A percentile compares a stretch with the other conserved stretches of the same genome.
These are phyloP conservation scores for Sphaerosporella brunnea DNA, from an alignment of 495 filamentous ascomycete genomes.

Conservation along the genomic window DNA sequence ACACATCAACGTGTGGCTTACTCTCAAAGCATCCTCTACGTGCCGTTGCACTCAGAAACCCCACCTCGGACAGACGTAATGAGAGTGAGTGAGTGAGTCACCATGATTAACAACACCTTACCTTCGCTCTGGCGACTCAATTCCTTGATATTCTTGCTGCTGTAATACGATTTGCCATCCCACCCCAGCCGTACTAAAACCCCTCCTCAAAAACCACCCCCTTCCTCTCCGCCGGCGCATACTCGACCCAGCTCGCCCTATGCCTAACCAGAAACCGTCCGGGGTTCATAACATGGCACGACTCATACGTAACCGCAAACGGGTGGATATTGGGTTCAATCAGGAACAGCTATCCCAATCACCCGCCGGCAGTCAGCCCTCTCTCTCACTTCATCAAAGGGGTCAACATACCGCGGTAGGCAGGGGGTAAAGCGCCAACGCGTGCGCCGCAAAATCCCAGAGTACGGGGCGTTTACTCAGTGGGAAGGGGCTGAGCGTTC, in stretches of 20 bases:
- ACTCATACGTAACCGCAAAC: conserved; percentile 79
- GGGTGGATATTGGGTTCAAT: conserved; percentile 62
- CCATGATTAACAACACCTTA: no score
- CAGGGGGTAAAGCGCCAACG: conserved; percentile 68
- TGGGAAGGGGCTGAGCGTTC: conserved; percentile 70
- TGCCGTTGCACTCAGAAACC: no score
- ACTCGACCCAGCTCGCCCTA: conserved; percentile 68
- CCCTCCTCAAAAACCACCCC: conserved; percentile 11
- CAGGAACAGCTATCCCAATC: conserved; percentile 41
- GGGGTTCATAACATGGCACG: conserved; percentile 91
- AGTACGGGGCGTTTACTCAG: conserved; percentile 56
- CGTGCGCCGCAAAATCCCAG: conserved; percentile 62
- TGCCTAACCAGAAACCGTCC: conserved; percentile 48
- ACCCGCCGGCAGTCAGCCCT: neutral
- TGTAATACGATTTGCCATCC: no score
- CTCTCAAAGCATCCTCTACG: no score
- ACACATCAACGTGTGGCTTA: no score
- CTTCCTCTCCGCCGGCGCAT: conserved; percentile 26
- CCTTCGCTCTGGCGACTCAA: no score
- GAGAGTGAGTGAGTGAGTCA: no score
- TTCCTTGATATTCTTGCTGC: no score
- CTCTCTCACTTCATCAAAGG: neutral
- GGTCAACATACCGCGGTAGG: conserved; percentile 46
- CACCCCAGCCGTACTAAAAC: conserved; percentile 12
- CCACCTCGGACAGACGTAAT: no score